Percentiles rank a stretch among this genome's conserved stretches.
Conservation (phyloP, 2,329 filamentous ascomycete species). For the Ophiostoma pallidulum region DNA sequence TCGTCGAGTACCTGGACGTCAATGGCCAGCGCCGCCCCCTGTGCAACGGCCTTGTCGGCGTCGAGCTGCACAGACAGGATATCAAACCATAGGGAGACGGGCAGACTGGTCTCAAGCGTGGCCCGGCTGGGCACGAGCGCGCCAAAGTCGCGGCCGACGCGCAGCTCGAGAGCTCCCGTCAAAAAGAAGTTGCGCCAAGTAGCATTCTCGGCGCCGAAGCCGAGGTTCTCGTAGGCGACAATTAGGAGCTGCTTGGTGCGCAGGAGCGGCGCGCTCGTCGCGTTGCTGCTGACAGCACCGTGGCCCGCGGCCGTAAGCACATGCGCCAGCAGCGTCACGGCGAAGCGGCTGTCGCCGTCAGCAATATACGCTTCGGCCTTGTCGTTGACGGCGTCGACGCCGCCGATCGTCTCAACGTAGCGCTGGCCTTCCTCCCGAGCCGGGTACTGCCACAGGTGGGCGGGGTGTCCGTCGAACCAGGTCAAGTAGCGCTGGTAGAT, state of each 20-base stretch:
- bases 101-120: background rate
- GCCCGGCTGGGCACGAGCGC: constrained; percentile 1
- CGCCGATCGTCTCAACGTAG: constrained; percentile 3
- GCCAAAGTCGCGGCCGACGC: constrained; percentile 3
- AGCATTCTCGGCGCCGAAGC: constrained; percentile 4
- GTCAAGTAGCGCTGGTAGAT: constrained; percentile 10
- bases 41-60: background rate
- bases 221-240: constrained; percentile 7
- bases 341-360: constrained; percentile 6
- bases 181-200: constrained; percentile 11
- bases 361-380: constrained; percentile 3
- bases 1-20: constrained; percentile 1
- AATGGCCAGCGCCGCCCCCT: background rate
- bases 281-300: background rate
- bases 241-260: constrained; percentile 7
- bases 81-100: constrained; percentile 4
- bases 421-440: constrained; percentile 3
- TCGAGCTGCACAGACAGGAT: constrained; percentile 3
- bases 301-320: background rate
- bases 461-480: constrained; percentile 8
- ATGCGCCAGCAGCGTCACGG: constrained; percentile 6
- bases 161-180: constrained; percentile 6
- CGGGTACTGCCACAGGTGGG: constrained; percentile 7
- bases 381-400: constrained; percentile 1
- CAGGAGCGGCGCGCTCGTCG: background rate